Evolutionary conservation across 2,329 filamentous ascomycete genomes (phyloP), one percentile per base, ranked within the genome.

Genomic region (Elsinoe perseae): DNA sequence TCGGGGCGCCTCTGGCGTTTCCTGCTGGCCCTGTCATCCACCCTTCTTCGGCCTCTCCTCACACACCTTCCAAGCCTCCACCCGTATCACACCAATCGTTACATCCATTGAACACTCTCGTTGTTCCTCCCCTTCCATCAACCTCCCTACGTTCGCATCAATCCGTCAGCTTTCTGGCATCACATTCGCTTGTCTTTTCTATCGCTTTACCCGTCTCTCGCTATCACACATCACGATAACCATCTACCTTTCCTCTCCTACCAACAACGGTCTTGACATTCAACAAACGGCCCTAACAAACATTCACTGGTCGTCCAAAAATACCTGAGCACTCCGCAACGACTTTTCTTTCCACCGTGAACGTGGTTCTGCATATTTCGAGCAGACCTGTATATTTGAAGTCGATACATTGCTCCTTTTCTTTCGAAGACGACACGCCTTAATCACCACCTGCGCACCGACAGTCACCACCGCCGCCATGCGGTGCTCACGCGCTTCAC

Each of bases 401-500:
- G 28, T 52, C 28, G 32, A 52, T 16, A 52, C 30, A 52, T 38
- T n/a, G n/a, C n/a, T n/a, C 48, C 30, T 14, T 36, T 36, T 14
- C 9, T 52, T 14, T 25, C 18, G 16, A 6, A 28, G 25, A 36
- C 28, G 20, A 28, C 48, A 52, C 14, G 10, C 18, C 28, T 25
- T 8, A 25, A 14, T 52, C 3, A 30, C 20, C 16, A 12, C 48
- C 25, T 10, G 48, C 48, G 48, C 52, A 23, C 20, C 36, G 20
- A 54, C 52, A 18, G 25, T 5, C 21, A 21, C 12, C 36, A 42
- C 18, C 25, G 42, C 53, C 23, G 27, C 40, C 53, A 70, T 70
- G 68, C 64, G 64, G 59, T 63, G 62, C 50, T 60, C 56, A 50
- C 36, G 44, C 38, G 59, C 59, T 50, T 58, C 60, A 48, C 61